A percentile compares a stretch with the other conserved stretches of the same genome.
These are phyloP conservation scores for Schwanniomyces yamadae DNA, from an alignment of 805 yeast genomes.

Conservation along the genomic window DNA sequence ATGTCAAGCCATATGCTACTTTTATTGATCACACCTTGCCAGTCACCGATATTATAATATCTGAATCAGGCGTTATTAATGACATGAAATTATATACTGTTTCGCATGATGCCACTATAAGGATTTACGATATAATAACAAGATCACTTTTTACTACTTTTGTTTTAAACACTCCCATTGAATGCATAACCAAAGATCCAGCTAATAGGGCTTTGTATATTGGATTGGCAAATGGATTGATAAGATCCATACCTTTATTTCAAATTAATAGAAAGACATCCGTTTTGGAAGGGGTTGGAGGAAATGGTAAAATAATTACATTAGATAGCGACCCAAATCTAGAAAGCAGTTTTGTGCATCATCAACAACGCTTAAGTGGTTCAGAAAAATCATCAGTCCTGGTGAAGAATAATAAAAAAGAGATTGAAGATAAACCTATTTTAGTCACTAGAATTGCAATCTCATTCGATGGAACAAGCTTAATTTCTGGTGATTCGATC, in stretches of 20 bases:
- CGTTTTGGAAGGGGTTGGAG: conserved; percentile 61
- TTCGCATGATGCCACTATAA: conserved; percentile 71
- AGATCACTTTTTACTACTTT: conserved; percentile 61
- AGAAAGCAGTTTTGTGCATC: conserved; percentile 53
- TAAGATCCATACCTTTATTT: conserved; percentile 57
- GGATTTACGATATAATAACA: conserved; percentile 61
- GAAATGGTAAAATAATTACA: conserved; percentile 50
- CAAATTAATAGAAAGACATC: conserved; percentile 30
- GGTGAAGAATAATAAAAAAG: conserved; percentile 2
- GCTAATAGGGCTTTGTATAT: conserved; percentile 72
- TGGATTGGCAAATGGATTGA: conserved; percentile 64
- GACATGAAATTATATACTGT: conserved; percentile 67
- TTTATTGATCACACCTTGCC: conserved; percentile 63
- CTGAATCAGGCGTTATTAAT: conserved; percentile 50
- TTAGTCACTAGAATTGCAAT: conserved; percentile 54
- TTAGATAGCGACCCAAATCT: conserved; percentile 52
- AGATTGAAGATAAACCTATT: conserved; percentile 18
- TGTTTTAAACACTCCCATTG: conserved; percentile 59
- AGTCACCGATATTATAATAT: conserved; percentile 46
- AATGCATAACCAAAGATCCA: conserved; percentile 66
- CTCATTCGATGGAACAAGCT: conserved; percentile 70
- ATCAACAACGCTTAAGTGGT: conserved; percentile 22
- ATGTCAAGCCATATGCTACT: conserved; percentile 54
- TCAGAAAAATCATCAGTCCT: neutral
- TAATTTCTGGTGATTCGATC: conserved; percentile 70